phyloP scores from a whole-genome alignment of 768 basidiomycete species.

The Tylopilus sp. region DNA sequence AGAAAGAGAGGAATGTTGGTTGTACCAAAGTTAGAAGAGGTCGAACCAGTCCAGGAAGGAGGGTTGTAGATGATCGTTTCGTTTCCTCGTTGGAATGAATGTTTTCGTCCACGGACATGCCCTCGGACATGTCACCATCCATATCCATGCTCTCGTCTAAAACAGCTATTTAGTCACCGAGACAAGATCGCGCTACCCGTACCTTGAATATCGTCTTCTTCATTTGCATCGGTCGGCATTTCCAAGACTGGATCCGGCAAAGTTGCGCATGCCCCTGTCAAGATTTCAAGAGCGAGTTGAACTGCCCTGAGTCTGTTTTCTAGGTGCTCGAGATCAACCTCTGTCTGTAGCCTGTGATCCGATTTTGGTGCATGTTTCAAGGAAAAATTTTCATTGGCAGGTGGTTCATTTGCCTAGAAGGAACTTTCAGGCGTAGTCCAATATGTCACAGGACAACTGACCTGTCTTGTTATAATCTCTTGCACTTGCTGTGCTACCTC shows the following conservation, averaged over 20 bases:
- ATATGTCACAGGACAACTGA: slow-evolving; percentile 21
- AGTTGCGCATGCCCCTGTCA: slow-evolving; percentile 86
- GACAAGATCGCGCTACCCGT: not conserved
- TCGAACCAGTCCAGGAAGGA: slow-evolving; percentile 60
- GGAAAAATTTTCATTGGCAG: slow-evolving; percentile 50
- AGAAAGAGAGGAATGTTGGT: slow-evolving; percentile 80
- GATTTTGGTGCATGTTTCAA: slow-evolving; percentile 66
- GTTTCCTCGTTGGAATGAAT: slow-evolving; percentile 18
- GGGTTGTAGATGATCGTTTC: slow-evolving; percentile 27
- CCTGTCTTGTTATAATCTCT: slow-evolving; percentile 51
- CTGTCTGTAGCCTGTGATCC: slow-evolving; percentile 69
- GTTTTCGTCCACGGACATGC: slow-evolving; percentile 24
- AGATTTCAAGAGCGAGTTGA: slow-evolving; percentile 81
- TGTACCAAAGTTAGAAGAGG: slow-evolving; percentile 68
- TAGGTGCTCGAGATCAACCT: slow-evolving; percentile 67
- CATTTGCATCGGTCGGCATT: slow-evolving; percentile 29
- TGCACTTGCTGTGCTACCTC: slow-evolving; percentile 49
- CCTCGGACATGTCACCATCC: slow-evolving; percentile 27
- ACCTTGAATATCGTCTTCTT: slow-evolving; percentile 37
- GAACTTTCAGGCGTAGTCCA: not conserved
- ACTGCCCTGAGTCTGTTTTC: slow-evolving; percentile 72
- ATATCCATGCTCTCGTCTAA: slow-evolving; percentile 44
- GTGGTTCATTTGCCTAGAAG: slow-evolving; percentile 45
- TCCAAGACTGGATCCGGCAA: slow-evolving; percentile 69
- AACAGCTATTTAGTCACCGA: slow-evolving; percentile 31